Base-by-base conservation (phyloP, 441 rosid genomes). In the Capsella rubella region DNA sequence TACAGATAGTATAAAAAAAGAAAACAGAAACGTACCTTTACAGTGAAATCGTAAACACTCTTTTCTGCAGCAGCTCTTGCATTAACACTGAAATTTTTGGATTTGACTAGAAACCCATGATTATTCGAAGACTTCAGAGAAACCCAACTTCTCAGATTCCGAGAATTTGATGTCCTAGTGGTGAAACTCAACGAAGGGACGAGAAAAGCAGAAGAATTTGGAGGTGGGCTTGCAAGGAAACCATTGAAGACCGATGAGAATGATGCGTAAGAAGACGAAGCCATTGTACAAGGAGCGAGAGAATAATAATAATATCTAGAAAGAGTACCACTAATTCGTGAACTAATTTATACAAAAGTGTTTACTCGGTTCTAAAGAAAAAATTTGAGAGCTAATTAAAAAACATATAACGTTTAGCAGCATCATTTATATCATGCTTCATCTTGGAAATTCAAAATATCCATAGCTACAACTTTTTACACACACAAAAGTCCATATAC, bases 21-120 rank as follows among this genome's bases (percentile, higher is more conserved):
- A 4, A 50, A 49, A 71, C 11, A 51, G 52, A 31, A 59, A 66
- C 54, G 25, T 64, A 92, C 97, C 92, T 90, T 92, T 10, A 92
- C 97, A 56, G 95, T 86, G 84, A 79, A 92, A 50, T 90, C 96
- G 55, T 92, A 71, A 16, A 90, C 60, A 72, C 82, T 79, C 79
- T 89, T 92, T 82, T 84, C 95, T 1, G 91, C 75, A 55, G 94
- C 82, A n/a, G 97, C 90, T 74, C 85, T 83, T 3, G 97, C 94
- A 70, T 47, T 76, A 58, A 89, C 86, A 13, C 86, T 82, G 21
- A 80, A 80, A 70, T 83, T 78, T 53, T 78, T 82, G 34, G 75
- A 70, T 35, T 80, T 86, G 52, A 64, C 47, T 39, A 49, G 55
- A 76, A 81, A 65, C 50, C 82, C 79, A 73, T 77, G 12, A 39